These are phyloP conservation scores for Cercospora nicotianae DNA, from an alignment of 2,329 filamentous ascomycete genomes.

Conservation along the genomic window DNA sequence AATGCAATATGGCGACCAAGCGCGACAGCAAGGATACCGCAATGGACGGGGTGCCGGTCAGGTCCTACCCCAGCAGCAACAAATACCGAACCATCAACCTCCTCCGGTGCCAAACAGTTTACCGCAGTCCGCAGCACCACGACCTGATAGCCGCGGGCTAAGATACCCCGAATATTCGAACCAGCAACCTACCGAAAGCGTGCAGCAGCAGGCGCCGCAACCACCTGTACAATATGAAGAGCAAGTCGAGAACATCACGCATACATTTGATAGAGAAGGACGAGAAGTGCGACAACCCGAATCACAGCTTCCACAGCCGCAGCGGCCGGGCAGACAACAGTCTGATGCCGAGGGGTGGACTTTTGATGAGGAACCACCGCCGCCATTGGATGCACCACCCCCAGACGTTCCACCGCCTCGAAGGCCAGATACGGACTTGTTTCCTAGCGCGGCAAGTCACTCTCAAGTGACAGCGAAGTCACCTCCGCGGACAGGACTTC, in stretches of 20 bases:
- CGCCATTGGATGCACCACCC: slow-evolving; percentile 48
- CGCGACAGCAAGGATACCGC: slow-evolving; percentile 35
- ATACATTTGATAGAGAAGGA: slow-evolving; percentile 60
- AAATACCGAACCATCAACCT: slow-evolving; percentile 63
- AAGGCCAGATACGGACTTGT: slow-evolving; percentile 81
- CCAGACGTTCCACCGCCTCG: slow-evolving; percentile 53
- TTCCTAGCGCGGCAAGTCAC: slow-evolving; percentile 68
- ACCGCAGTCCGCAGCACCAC: slow-evolving; percentile 26
- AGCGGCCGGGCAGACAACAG: slow-evolving; percentile 26
- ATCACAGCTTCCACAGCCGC: slow-evolving; percentile 17
- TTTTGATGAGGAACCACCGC: slow-evolving; percentile 72
- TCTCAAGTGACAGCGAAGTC: slow-evolving; percentile 73
- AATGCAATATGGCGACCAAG: slow-evolving; percentile 51
- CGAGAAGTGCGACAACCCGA: slow-evolving; percentile 53
- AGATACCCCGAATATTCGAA: slow-evolving; percentile 43
- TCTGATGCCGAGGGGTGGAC: slow-evolving; percentile 75
- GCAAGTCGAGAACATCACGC: slow-evolving; percentile 57
- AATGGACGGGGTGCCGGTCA: slow-evolving; percentile 29
- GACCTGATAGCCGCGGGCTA: slow-evolving; percentile 25
- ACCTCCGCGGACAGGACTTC: slow-evolving; percentile 64
- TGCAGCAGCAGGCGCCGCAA: slow-evolving; percentile 30
- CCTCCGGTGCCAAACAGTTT: slow-evolving; percentile 40
- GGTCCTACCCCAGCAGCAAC: slow-evolving; percentile 35
- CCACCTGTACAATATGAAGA: slow-evolving; percentile 51
- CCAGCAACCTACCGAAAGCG: slow-evolving; percentile 38